Conservation (phyloP, 1,284 basidiomycete species). For the Papiliotrema flavescens region DNA sequence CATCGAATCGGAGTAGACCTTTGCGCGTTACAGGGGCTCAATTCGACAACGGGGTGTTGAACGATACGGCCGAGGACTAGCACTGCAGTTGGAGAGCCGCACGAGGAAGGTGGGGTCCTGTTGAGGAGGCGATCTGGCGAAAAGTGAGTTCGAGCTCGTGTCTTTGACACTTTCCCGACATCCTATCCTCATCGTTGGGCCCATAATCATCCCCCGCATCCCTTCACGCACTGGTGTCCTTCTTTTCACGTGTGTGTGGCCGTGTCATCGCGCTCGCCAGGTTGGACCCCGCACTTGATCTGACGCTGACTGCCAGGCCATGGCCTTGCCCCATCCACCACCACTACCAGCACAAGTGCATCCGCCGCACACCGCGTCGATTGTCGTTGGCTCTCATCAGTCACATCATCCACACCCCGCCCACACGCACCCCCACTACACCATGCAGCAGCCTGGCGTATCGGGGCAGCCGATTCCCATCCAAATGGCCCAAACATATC, state of each 20-base stretch:
- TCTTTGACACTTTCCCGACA: no score
- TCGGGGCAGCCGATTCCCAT: background rate
- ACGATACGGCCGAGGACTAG: no score
- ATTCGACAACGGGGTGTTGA: no score
- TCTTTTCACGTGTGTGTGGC: no score
- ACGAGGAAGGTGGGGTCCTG: background rate
- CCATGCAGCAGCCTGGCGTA: conserved; percentile 13
- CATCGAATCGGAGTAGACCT: no score
- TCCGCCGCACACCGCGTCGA: no score
- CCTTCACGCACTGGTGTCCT: no score
- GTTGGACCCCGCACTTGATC: background rate
- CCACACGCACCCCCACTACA: conserved; percentile 20
- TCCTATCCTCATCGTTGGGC: no score
- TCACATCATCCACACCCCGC: conserved; percentile 18
- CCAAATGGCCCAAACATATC: conserved; percentile 2
- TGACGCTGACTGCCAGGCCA: conserved; percentile 21
- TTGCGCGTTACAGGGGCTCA: no score
- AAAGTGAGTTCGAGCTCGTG: no score
- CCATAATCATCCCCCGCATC: no score
- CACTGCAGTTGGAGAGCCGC: background rate
- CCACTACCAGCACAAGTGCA: conserved; percentile 17
- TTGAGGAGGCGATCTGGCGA: background rate
- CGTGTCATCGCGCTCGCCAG: background rate
- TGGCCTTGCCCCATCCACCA: conserved; percentile 46
- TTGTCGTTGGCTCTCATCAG: no score